Evolutionary conservation across 768 basidiomycete species (phyloP).

Genomic region (Cyclocybe cylindracea): DNA sequence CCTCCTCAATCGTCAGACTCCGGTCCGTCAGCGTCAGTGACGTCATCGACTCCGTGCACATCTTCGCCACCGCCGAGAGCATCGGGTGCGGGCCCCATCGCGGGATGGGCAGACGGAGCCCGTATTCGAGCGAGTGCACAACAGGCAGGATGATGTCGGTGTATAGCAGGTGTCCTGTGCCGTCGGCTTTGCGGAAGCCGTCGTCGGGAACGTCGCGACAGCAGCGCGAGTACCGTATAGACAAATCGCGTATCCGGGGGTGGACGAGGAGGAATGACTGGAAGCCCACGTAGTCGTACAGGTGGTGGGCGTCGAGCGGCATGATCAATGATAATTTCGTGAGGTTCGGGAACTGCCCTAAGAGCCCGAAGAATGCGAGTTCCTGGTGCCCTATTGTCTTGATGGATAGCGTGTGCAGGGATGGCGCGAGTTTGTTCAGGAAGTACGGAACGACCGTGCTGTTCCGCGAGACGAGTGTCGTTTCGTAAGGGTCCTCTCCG

Average conservation of each 20-base stretch:
- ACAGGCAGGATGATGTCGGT: slow-evolving; percentile 14
- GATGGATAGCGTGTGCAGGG: slow-evolving; percentile 19
- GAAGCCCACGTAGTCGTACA: slow-evolving; percentile 17
- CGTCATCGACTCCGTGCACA: slow-evolving; percentile 12
- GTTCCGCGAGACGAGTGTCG: neutral
- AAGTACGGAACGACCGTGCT: slow-evolving; percentile 18
- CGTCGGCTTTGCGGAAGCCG: slow-evolving; percentile 11
- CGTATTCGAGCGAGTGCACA: slow-evolving; percentile 15
- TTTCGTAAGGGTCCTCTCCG: neutral
- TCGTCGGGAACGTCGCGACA: slow-evolving; percentile 15
- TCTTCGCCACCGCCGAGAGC: slow-evolving; percentile 7
- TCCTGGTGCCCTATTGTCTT: slow-evolving; percentile 21
- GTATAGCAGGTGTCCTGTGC: slow-evolving; percentile 12
- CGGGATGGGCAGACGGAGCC: slow-evolving; percentile 14
- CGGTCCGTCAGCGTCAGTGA: slow-evolving; percentile 22
- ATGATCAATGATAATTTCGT: slow-evolving; percentile 16
- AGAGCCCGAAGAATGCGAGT: slow-evolving; percentile 16
- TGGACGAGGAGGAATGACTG: slow-evolving; percentile 17
- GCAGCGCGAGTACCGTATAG: slow-evolving; percentile 16
- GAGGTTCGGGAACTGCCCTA: slow-evolving; percentile 18
- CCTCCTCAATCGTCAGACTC: slow-evolving; percentile 17
- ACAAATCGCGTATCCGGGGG: slow-evolving; percentile 11
- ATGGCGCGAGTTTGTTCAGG: slow-evolving; percentile 17
- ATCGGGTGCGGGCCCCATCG: slow-evolving; percentile 3
- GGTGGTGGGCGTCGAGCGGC: slow-evolving; percentile 23